Base-by-base conservation (phyloP, 2,329 filamentous ascomycete genomes). In the Didymosphaeria variabile region DNA sequence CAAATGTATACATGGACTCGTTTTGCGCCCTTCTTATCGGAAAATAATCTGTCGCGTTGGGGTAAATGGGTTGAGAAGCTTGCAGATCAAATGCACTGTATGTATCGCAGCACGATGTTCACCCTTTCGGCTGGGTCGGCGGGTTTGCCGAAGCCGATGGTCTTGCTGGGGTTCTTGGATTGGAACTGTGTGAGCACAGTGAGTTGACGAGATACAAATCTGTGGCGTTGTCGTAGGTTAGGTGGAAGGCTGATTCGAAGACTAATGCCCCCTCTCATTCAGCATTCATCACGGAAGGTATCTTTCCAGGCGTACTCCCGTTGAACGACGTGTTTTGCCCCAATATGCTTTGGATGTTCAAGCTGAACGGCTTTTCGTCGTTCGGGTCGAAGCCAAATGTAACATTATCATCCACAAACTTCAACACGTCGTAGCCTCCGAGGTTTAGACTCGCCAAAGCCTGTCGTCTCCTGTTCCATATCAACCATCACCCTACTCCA, bases 21-120 rank as follows among this genome's bases (percentile, higher is more conserved):
- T 85, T 82, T 38, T 83, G 70, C 8, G 86, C 79, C 59, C 85
- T 84, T 62, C 85, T 83, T 47, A 91, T 79, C 3, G 89, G 88
- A 61, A 92, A 91, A 70, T 91, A 91, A 21, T 56, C 84, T 1
- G 87, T 88, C 38, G 87, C 84, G 65, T 87, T 88, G 52, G 86
- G 79, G 7, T 89, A 77, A 1, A 84, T 86, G 72, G 80, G 69
- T 85, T 86, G 79, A 0, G 80, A 79, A n/a, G 77, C 64, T 47
- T 76, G 67, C 7, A 81, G 72, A 61, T 83, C 80, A 62, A 84
- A 83, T 5, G 81, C 79, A 12, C 75, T 73, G 57, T 83, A 84
- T 5, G 81, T n/a, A n/a, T n/a, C n/a, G 79, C 0, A 83, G 65
- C 2, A 70, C 72, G 26, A 83, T 79, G 17, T 78, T 70, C 3